Conservation (phyloP, 169 alveolate species). For the Plasmodium cynomolgi region DNA sequence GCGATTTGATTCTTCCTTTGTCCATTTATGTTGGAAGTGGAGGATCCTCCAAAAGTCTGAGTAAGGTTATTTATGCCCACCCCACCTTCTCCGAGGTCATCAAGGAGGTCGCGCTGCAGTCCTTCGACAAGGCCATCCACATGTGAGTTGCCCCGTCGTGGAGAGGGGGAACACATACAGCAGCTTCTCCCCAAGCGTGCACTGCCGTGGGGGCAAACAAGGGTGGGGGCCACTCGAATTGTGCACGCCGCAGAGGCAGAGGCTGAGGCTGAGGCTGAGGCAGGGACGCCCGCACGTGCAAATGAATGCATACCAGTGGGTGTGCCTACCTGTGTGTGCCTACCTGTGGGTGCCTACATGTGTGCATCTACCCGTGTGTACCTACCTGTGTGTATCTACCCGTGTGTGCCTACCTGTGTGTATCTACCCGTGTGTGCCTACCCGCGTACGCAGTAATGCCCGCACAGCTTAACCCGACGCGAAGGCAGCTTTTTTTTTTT, state of each 20-base stretch:
- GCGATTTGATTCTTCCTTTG: constrained; percentile 96
- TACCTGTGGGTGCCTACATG: neutral
- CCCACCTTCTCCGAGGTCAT: constrained; percentile 98
- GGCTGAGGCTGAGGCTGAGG: too few relatives aligned
- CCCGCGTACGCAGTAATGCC: neutral
- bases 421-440: neutral
- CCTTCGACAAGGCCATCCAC: constrained; percentile 95
- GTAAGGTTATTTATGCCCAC: constrained; percentile 97
- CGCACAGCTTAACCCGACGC: neutral
- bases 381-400: neutral
- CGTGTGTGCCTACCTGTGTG: neutral
- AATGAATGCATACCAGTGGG: neutral
- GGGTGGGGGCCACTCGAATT: neutral
- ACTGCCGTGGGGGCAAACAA: neutral
- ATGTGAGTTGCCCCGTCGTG: constrained; percentile 68
- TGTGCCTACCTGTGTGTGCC: neutral
- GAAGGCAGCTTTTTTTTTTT: neutral
- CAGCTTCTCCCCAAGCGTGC: neutral
- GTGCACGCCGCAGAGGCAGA: too few relatives aligned
- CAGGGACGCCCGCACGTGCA: neutral
- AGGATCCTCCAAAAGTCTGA: constrained; percentile 96
- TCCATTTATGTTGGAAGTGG: constrained; percentile 95
- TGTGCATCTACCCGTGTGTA: neutral
- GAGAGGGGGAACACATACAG: neutral
- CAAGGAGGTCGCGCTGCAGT: constrained; percentile 95